Evolutionary conservation across 257 asterid genomes (phyloP).

Genomic region (Asclepias syriaca): DNA sequence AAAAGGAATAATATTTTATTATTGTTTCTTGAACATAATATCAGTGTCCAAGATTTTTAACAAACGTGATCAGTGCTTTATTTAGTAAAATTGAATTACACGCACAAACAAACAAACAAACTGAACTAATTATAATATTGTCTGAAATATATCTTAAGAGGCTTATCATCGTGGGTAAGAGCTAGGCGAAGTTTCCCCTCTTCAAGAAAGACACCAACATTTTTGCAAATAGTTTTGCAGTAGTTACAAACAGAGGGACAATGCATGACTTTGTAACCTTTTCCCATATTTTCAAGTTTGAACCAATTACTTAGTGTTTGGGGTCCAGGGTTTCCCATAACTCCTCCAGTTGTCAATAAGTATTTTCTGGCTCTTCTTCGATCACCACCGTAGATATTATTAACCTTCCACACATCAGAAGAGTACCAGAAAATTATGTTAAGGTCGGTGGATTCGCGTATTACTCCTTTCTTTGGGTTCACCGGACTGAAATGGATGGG

Average conservation of each 20-base stretch:
- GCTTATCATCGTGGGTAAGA: background rate
- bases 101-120: too few species aligned
- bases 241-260: background rate
- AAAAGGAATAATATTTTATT: too few species aligned
- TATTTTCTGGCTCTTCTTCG: too few species aligned
- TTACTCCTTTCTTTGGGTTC: background rate
- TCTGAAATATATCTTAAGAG: background rate
- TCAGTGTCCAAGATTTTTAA: too few species aligned
- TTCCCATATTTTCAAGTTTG: background rate
- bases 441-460: too few species aligned
- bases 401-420: too few species aligned
- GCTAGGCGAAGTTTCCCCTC: background rate
- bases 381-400: too few species aligned
- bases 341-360: background rate
- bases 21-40: too few species aligned
- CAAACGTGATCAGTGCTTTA: too few species aligned
- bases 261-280: background rate
- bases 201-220: background rate
- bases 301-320: background rate
- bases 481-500: background rate
- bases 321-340: background rate
- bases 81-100: too few species aligned
- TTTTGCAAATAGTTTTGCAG: background rate
- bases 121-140: too few species aligned
- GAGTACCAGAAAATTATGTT: too few species aligned